Conservation (phyloP, 805 yeast genomes). For the Metschnikowia shivogae region DNA sequence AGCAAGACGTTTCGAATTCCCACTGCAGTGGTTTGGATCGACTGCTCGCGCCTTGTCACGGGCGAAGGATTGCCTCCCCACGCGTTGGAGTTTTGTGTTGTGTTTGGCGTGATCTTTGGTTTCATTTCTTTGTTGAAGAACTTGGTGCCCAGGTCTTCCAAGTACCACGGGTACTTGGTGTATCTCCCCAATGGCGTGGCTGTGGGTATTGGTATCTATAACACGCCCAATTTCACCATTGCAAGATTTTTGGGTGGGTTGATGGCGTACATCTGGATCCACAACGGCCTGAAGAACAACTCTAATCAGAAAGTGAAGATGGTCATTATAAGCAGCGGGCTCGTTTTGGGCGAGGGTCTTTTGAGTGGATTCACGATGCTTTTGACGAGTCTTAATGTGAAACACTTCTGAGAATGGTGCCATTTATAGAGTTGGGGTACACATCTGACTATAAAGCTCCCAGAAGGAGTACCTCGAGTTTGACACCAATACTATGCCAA, state of each 20-base stretch:
- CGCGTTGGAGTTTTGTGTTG: slow-evolving; percentile 56
- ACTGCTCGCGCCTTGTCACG: slow-evolving; percentile 87
- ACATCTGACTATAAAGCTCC: no score
- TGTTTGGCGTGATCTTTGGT: slow-evolving; percentile 68
- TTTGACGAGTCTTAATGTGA: slow-evolving; percentile 56
- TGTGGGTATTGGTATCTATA: slow-evolving; percentile 94
- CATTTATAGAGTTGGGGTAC: neutral
- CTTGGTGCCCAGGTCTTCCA: slow-evolving; percentile 41
- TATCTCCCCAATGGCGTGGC: slow-evolving; percentile 94
- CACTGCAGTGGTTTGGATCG: slow-evolving; percentile 95
- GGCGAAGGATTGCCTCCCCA: slow-evolving; percentile 87
- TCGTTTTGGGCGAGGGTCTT: slow-evolving; percentile 91
- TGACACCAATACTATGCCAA: no score
- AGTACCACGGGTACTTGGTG: slow-evolving; percentile 38
- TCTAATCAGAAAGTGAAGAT: slow-evolving; percentile 57
- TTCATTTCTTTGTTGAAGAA: slow-evolving; percentile 62
- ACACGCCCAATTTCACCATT: slow-evolving; percentile 86
- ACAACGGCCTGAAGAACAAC: slow-evolving; percentile 19
- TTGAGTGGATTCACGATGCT: slow-evolving; percentile 80
- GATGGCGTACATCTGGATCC: slow-evolving; percentile 55
- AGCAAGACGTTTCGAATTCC: slow-evolving; percentile 80
- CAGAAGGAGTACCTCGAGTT: no score
- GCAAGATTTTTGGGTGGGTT: slow-evolving; percentile 92
- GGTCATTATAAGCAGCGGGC: slow-evolving; percentile 87
- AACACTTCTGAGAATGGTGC: slow-evolving; percentile 20